Base-by-base conservation (phyloP, 805 yeast genomes). In the Cyberlindnera xishuangbannaensis region DNA sequence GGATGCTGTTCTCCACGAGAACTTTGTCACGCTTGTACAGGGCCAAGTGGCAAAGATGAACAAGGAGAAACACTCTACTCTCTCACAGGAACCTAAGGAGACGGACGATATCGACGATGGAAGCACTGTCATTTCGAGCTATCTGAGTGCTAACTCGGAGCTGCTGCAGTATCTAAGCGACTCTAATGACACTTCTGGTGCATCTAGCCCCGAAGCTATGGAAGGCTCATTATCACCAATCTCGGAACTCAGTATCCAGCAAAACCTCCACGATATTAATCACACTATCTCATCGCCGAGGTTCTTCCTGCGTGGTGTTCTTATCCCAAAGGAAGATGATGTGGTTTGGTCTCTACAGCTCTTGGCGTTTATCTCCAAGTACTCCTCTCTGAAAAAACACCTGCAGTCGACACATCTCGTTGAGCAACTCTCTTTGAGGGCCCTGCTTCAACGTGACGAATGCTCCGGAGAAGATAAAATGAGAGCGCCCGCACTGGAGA, bases 301-400 rank as follows among this genome's bases (percentile, higher is more conserved):
- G 33, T 58, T 59, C 16, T 78, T 78, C 47, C 57, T 65, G 29
- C 60, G 81, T 26, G 95, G 95, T 2, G 76, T 78, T 15, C 69
- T 88, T n/a, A 71, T 87, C 6, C 97, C 97, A 2, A 73, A 85
- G 36, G 95, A 84, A 43, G 97, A 90, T 54, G 98, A 90, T 53
- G 84, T 90, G 13, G 78, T 86, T 23, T 87, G 96, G 95, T 82
- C 95, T 4, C 64, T 90, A 34, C 97, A 90, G 57, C 67, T 92
- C 15, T 59, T 92, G 31, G 97, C 97, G 11, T 90, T 87, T 57
- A 84, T 88, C 26, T 87, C 97, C 5, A 90, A 90, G 58, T 90
- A 92, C 51, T 79, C 96, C 1, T 71, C 76, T 41, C 63, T 88
- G 55, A 83, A 88, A 49, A 79, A 76, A 24, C 69, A 68, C 30